Conservation (phyloP, 306 rosid genomes). For the Citrullus colocynthis region DNA sequence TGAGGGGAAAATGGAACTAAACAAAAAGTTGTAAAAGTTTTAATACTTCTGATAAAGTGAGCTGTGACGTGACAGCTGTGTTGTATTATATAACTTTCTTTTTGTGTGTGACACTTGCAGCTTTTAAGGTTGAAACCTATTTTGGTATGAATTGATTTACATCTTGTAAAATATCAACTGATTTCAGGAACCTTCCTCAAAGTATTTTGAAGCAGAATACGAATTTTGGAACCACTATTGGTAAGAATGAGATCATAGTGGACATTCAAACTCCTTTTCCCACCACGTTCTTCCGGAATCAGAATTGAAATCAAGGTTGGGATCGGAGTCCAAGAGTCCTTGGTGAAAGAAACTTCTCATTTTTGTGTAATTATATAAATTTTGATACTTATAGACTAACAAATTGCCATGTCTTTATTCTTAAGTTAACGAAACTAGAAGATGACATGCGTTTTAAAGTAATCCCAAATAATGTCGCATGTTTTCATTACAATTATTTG, state of each 20-base stretch:
- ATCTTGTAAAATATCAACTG: background rate
- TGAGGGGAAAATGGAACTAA: background rate
- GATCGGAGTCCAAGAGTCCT: background rate
- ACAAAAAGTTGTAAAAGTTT: too few relatives aligned
- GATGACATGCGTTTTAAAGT: too few relatives aligned
- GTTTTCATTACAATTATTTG: too few relatives aligned
- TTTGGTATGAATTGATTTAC: background rate
- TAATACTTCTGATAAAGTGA: background rate
- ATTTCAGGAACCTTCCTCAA: background rate
- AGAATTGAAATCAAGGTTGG: background rate
- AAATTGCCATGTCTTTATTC: too few relatives aligned
- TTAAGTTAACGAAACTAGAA: too few relatives aligned
- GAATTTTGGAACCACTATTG: background rate
- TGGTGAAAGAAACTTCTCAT: background rate
- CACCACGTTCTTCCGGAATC: background rate
- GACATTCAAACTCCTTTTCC: background rate
- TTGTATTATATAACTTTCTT: too few relatives aligned
- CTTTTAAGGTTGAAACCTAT: background rate
- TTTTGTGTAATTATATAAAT: background rate
- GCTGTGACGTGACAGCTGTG: background rate
- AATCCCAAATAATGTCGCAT: too few relatives aligned
- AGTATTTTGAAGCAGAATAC: background rate
- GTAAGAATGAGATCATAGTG: background rate
- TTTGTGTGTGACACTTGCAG: background rate
- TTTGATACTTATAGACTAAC: too few relatives aligned